Evolutionary conservation across 2,329 filamentous ascomycete genomes (phyloP), one percentile per base, ranked within the genome.

Genomic region (Venturia pyrina): DNA sequence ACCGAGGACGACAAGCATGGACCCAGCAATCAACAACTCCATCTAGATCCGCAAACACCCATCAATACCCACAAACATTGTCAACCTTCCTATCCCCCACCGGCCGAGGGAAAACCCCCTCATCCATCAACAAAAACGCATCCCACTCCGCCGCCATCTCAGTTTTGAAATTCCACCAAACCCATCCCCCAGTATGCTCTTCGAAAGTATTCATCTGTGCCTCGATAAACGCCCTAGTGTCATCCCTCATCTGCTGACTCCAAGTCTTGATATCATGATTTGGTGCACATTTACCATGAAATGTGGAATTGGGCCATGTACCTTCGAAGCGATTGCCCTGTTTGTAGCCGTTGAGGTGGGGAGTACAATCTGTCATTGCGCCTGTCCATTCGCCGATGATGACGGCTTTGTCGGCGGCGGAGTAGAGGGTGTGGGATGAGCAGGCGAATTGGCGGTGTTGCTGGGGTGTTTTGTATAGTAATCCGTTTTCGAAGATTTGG

Each of bases 371-470:
- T 2, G 87, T 89, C 80, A 88, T 82, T 17, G 86, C 87, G 28
- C 81, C 87, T 1, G 83, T 85, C 87, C 87, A 89, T 73, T 90
- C 87, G 53, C 87, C 87, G 5, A 88, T 82, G 65, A 89, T 78
- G n/a, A 83, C 82, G 81, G 84, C 87, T 73, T 89, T 89, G 73
- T 89, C 85, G 5, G 79, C 78, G 41, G 79, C 77, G 7, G 75
- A 73, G 67, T 85, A 85, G 8, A 75, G 71, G 1, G 74, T 72
- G 2, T 79, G 80, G 69, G 83, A 81, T 64, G 78, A 79, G 76
- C 87, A 89, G 63, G 83, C 85, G 37, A 77, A 75, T 66, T 81
- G 75, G 46, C 83, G 75, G 69, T 89, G 87, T 65, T 83, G 72
- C 69, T 78, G 76, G 4, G 81, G 80, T 44, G 77, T 74, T 73